Conservation (phyloP, 352 stramenopile genomes). For the Blastocystis sp. region DNA sequence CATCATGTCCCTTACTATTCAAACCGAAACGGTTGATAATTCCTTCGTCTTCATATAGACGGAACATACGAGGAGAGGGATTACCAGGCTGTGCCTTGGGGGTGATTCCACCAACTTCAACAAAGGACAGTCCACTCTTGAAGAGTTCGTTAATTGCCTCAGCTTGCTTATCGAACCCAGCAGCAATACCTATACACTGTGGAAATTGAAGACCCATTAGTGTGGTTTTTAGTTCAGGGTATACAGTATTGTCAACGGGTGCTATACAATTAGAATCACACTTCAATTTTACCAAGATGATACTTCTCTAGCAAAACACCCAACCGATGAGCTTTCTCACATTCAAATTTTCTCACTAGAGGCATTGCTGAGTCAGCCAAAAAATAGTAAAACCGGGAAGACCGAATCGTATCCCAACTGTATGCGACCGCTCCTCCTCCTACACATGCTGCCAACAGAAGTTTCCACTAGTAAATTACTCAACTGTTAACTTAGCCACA, state of each 20-base stretch:
- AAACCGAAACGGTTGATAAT: conserved; percentile 85
- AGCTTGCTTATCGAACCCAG: conserved; percentile 82
- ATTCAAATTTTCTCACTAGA: conserved; percentile 29
- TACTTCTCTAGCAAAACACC: conserved; percentile 61
- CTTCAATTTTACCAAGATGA: conserved; percentile 15
- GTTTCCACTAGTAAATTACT: not conserved
- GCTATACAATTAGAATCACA: not conserved
- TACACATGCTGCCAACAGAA: not conserved
- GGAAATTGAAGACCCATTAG: conserved; percentile 74
- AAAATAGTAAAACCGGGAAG: conserved; percentile 22
- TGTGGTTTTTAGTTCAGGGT: conserved; percentile 42
- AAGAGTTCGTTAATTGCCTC: conserved; percentile 73
- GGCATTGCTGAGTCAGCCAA: conserved; percentile 41
- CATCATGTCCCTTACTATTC: conserved; percentile 79
- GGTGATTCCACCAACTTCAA: conserved; percentile 81
- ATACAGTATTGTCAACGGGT: conserved; percentile 13
- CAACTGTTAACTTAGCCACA: not conserved
- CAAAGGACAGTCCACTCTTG: conserved; percentile 78
- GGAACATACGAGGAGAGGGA: conserved; percentile 81
- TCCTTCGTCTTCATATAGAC: conserved; percentile 76
- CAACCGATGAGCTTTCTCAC: conserved; percentile 42
- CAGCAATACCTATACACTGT: conserved; percentile 80
- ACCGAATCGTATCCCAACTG: conserved; percentile 51
- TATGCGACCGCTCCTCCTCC: conserved; percentile 7
- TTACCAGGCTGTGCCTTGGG: conserved; percentile 79